Evolutionary conservation across 202 grass and related monocot species (phyloP).

Genomic region (Panicum hallii): DNA sequence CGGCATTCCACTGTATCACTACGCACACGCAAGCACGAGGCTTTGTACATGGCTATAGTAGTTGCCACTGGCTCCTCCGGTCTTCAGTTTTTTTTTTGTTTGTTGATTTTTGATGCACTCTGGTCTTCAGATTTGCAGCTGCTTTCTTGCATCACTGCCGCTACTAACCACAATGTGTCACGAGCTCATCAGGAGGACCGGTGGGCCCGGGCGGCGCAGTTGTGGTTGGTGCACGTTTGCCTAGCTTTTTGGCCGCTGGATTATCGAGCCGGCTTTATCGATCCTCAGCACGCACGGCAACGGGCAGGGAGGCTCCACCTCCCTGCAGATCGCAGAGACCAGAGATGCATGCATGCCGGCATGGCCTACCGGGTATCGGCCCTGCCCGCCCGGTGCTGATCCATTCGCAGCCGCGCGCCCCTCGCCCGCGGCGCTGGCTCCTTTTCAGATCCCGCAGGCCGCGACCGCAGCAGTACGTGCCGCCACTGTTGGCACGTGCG

Average conservation of each 20-base stretch:
- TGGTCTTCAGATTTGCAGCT: neutral
- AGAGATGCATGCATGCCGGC: neutral
- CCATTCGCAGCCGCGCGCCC: neutral
- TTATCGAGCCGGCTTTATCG: neutral
- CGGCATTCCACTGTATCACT: neutral
- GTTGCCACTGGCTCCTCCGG: neutral
- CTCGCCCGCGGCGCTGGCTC: neutral
- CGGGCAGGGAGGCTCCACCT: neutral
- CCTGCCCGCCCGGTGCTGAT: neutral
- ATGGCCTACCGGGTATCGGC: neutral
- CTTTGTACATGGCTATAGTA: neutral
- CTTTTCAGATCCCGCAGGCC: slow-evolving; percentile 24
- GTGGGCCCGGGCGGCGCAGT: neutral
- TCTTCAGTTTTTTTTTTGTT: neutral
- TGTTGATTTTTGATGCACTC: neutral
- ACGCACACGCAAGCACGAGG: neutral
- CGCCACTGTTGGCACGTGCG: slow-evolving; percentile 65
- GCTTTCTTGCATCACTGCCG: neutral
- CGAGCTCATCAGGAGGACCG: neutral
- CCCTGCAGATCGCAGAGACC: neutral
- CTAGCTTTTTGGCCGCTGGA: neutral
- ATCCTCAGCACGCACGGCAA: neutral
- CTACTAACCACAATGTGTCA: too few species aligned
- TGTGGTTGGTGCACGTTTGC: neutral
- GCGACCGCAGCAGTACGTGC: neutral